phyloP scores from a whole-genome alignment of 1,284 basidiomycete genomes.

The Melampsora americana region DNA sequence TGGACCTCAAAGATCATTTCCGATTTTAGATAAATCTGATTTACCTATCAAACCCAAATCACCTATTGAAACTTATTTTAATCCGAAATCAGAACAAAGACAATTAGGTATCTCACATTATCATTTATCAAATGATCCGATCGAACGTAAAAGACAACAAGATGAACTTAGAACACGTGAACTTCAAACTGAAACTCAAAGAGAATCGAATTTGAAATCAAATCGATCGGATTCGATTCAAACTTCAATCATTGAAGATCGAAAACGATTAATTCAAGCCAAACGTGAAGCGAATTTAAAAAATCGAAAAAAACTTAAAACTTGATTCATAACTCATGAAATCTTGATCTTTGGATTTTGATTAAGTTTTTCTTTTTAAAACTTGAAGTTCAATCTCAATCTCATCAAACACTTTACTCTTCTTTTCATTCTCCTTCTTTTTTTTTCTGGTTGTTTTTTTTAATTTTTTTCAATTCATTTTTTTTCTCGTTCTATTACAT shows the following conservation, averaged over 20 bases:
- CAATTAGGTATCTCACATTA: slow-evolving; percentile 28
- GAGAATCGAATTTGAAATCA: background rate
- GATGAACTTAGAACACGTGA: slow-evolving; percentile 25
- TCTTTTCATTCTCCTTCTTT: no score
- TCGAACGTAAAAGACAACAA: slow-evolving; percentile 13
- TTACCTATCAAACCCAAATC: background rate
- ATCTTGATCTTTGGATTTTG: no score
- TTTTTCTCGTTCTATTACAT: no score
- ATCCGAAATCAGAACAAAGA: slow-evolving; percentile 22
- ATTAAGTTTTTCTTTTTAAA: no score
- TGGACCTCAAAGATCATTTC: slow-evolving; percentile 31
- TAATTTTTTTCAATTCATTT: no score
- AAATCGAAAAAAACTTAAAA: no score
- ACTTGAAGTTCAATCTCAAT: no score
- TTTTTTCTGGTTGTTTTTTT: no score
- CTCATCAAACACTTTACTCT: no score
- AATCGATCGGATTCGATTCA: background rate
- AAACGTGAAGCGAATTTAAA: no score
- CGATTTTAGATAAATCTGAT: background rate
- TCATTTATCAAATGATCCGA: slow-evolving; percentile 13
- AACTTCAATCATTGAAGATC: background rate
- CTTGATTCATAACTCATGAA: no score
- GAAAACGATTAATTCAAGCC: slow-evolving; percentile 15
- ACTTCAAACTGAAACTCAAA: slow-evolving; percentile 11
- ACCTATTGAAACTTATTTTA: slow-evolving; percentile 31